Conservation (phyloP, 768 basidiomycete species). For the Amanita thiersii region DNA sequence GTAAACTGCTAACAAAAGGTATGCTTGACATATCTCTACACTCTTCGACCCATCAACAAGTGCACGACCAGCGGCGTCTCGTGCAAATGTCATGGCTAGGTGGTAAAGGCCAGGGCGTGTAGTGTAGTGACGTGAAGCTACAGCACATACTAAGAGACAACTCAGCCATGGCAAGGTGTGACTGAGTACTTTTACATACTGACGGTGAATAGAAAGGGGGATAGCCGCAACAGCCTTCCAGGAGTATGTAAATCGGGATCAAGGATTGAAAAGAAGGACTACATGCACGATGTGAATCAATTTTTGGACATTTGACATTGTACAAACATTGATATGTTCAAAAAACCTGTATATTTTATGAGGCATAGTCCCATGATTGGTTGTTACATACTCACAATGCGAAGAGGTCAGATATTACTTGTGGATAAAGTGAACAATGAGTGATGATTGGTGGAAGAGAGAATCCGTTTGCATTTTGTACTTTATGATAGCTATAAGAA, state of each 20-base stretch:
- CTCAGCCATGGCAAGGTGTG: not conserved
- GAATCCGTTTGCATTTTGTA: no score
- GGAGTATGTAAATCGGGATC: constrained; percentile 52
- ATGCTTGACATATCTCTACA: constrained; percentile 77
- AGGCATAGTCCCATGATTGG: no score
- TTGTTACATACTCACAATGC: constrained; percentile 44
- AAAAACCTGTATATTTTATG: no score
- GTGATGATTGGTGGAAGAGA: constrained; percentile 38
- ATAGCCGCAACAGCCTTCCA: constrained; percentile 40
- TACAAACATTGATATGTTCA: constrained; percentile 42
- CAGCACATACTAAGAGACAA: constrained; percentile 47
- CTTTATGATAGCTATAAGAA: no score
- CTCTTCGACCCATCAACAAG: constrained; percentile 55
- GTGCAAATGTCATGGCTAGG: constrained; percentile 54
- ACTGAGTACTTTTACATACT: constrained; percentile 28
- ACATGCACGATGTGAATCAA: constrained; percentile 13
- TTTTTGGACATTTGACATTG: no score
- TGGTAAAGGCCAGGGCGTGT: constrained; percentile 46
- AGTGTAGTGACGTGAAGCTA: constrained; percentile 58
- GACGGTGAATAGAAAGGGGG: constrained; percentile 55
- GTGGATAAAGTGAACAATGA: constrained; percentile 38
- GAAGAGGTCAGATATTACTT: constrained; percentile 45
- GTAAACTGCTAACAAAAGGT: constrained; percentile 58
- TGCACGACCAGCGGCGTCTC: constrained; percentile 50
- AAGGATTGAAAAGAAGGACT: constrained; percentile 53